A percentile compares a stretch with the other conserved stretches of the same genome.
Conservation (phyloP, 1,284 basidiomycete species). For the Polyporus tsugae region DNA sequence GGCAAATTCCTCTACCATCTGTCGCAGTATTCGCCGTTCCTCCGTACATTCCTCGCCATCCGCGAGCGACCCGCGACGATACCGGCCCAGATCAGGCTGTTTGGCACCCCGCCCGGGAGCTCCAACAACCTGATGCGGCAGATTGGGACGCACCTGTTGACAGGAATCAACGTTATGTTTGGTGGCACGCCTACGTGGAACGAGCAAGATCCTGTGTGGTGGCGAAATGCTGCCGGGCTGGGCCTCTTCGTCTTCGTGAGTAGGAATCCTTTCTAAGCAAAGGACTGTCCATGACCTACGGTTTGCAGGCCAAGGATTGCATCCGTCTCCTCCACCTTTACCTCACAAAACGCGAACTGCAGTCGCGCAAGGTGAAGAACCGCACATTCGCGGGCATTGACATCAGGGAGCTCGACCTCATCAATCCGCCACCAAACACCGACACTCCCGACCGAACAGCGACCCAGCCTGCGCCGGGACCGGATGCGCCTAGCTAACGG, state of each 20-base stretch:
- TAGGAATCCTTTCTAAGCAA: slow-evolving; percentile 17
- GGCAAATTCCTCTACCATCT: slow-evolving; percentile 64
- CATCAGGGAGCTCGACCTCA: slow-evolving; percentile 67
- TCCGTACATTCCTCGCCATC: slow-evolving; percentile 65
- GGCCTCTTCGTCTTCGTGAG: slow-evolving; percentile 72
- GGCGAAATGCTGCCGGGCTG: slow-evolving; percentile 76
- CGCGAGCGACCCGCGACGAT: slow-evolving; percentile 42
- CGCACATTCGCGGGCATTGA: slow-evolving; percentile 77
- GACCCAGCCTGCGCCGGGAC: not conserved
- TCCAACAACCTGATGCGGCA: slow-evolving; percentile 29
- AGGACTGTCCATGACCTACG: not conserved
- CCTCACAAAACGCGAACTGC: slow-evolving; percentile 73
- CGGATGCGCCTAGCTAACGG: not conserved
- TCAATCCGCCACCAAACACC: slow-evolving; percentile 41
- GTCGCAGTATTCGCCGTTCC: slow-evolving; percentile 54
- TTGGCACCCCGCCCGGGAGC: slow-evolving; percentile 19
- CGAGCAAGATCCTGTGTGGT: slow-evolving; percentile 80
- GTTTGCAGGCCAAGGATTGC: slow-evolving; percentile 67
- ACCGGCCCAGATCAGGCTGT: slow-evolving; percentile 24
- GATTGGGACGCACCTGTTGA: slow-evolving; percentile 41
- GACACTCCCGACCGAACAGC: not conserved
- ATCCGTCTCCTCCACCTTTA: slow-evolving; percentile 71
- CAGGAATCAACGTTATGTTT: slow-evolving; percentile 56
- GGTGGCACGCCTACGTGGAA: slow-evolving; percentile 67
- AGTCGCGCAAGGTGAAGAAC: slow-evolving; percentile 69